Conservation (phyloP, 1,284 basidiomycete genomes). For the Exobasidium cylindrosporum region DNA sequence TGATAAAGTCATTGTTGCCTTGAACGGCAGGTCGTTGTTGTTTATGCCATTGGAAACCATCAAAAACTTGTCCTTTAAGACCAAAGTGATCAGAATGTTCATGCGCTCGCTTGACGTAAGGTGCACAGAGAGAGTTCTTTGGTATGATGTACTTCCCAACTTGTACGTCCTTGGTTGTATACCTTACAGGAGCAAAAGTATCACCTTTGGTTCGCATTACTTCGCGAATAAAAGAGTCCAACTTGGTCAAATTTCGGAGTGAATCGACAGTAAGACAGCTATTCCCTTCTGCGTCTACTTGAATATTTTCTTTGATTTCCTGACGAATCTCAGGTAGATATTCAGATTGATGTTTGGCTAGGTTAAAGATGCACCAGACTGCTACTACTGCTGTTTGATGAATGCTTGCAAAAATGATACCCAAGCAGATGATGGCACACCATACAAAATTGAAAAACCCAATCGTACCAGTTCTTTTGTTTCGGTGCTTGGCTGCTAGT, state of each 20-base stretch:
- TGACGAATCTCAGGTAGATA: slow-evolving; percentile 15
- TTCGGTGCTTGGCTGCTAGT: slow-evolving; percentile 16
- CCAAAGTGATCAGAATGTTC: slow-evolving; percentile 13
- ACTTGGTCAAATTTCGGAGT: slow-evolving; percentile 13
- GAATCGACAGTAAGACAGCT: slow-evolving; percentile 6
- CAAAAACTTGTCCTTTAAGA: slow-evolving; percentile 9
- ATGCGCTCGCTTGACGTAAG: slow-evolving; percentile 21
- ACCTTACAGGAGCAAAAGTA: slow-evolving; percentile 18
- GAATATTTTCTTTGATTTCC: slow-evolving; percentile 14
- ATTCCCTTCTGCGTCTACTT: slow-evolving; percentile 18
- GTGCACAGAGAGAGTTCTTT: slow-evolving; percentile 13
- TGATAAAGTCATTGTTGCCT: slow-evolving; percentile 14
- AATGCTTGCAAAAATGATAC: slow-evolving; percentile 19
- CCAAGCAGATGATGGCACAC: slow-evolving; percentile 16
- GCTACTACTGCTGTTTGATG: slow-evolving; percentile 20
- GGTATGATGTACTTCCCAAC: slow-evolving; percentile 18
- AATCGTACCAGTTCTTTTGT: slow-evolving; percentile 12
- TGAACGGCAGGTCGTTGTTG: slow-evolving; percentile 14
- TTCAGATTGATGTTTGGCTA: slow-evolving; percentile 11
- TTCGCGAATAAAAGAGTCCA: slow-evolving; percentile 21
- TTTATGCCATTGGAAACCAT: slow-evolving; percentile 17
- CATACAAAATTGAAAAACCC: slow-evolving; percentile 19
- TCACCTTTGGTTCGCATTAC: slow-evolving; percentile 18
- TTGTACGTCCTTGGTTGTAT: slow-evolving; percentile 11
- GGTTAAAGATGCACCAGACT: slow-evolving; percentile 16